phyloP scores from a whole-genome alignment of 768 basidiomycete species.

The Paxillus ammoniavirescens region DNA sequence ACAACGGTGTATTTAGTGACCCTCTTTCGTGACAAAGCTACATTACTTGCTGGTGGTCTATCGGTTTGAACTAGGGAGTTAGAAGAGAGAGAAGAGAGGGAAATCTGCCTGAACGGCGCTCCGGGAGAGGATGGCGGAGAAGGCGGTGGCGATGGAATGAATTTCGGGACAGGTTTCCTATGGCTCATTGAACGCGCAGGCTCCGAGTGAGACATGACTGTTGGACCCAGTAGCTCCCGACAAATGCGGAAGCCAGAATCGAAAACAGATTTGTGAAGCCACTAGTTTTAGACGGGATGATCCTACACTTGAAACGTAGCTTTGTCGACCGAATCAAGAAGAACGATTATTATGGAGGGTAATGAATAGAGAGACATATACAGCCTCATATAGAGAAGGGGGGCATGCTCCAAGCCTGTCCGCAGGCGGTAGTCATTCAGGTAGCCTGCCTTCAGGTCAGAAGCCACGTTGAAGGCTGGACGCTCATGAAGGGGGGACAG shows the following conservation, averaged over 20 bases:
- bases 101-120: constrained; percentile 32
- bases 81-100: constrained; percentile 25
- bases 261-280: constrained; percentile 10
- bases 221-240: constrained; percentile 8
- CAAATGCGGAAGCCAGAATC: constrained; percentile 3
- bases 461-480: constrained; percentile 34
- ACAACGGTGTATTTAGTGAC: constrained; percentile 6
- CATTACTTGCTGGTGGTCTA: constrained; percentile 30
- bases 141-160: constrained; percentile 62
- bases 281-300: constrained; percentile 15
- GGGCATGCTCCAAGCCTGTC: constrained; percentile 31
- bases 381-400: constrained; percentile 31
- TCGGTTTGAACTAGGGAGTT: constrained; percentile 20
- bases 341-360: constrained; percentile 27
- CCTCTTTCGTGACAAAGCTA: background rate
- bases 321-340: constrained; percentile 28
- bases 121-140: constrained; percentile 34
- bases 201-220: constrained; percentile 28
- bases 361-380: constrained; percentile 25
- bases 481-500: constrained; percentile 27
- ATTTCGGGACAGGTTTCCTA: constrained; percentile 68
- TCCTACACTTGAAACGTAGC: constrained; percentile 20
- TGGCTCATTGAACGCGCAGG: constrained; percentile 50
- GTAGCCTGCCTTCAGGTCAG: constrained; percentile 33
- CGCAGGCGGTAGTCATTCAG: constrained; percentile 30